These are phyloP conservation scores for Xylaria sp. DNA, from an alignment of 2,329 filamentous ascomycete species.

Conservation along the genomic window DNA sequence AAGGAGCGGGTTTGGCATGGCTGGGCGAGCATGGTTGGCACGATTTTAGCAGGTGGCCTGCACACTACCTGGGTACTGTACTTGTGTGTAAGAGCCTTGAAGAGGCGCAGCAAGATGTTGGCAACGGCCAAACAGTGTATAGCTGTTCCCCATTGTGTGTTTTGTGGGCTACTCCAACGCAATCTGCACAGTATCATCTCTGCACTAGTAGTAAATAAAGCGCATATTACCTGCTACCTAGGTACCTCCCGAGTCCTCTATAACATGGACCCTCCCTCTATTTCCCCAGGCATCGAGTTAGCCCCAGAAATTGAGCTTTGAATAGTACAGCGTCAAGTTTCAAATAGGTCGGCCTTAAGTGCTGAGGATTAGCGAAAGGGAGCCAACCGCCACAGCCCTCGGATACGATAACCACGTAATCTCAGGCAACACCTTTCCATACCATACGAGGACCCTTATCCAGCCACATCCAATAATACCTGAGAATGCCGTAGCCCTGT, in stretches of 20 bases:
- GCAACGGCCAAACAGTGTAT: neutral
- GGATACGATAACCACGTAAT: neutral
- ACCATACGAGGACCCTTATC: too few species aligned
- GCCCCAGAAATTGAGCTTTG: neutral
- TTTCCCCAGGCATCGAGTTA: neutral
- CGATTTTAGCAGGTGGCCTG: neutral
- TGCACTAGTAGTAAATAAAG: too few species aligned
- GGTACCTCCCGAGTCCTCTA: too few species aligned
- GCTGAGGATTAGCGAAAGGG: too few species aligned
- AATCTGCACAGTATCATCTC: neutral
- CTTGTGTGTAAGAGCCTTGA: neutral
- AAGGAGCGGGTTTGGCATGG: neutral
- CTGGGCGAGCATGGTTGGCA: neutral
- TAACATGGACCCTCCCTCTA: too few species aligned
- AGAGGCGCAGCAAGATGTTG: slow-evolving; percentile 1
- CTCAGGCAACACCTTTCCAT: too few species aligned
- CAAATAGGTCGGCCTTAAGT: too few species aligned
- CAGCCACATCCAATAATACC: slow-evolving; percentile 5
- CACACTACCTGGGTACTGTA: too few species aligned
- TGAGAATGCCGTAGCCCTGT: neutral
- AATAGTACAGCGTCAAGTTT: neutral
- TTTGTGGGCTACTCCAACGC: neutral
- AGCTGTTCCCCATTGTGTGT: neutral
- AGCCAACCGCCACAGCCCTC: neutral
- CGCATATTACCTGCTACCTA: too few species aligned